A percentile compares a stretch with the other conserved stretches of the same genome.
These are phyloP conservation scores for Amaranthus palmeri DNA, from an alignment of 148 eudicot species.

Conservation along the genomic window DNA sequence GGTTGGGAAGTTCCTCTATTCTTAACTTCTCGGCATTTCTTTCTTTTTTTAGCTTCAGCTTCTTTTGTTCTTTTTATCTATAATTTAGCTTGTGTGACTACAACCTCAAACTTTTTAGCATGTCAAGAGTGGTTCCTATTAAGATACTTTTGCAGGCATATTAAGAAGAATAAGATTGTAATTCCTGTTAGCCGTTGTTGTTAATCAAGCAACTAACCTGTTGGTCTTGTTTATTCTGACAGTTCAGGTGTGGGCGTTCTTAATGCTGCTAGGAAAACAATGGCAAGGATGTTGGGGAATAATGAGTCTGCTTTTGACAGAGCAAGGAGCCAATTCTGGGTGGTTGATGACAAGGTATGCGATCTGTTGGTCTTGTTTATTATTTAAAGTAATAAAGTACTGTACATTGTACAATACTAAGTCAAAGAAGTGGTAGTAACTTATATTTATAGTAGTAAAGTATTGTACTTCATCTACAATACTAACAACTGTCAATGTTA, in stretches of 20 bases:
- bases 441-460: too few species aligned
- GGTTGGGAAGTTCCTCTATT: not conserved
- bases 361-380: too few species aligned
- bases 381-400: too few species aligned
- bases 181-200: not conserved
- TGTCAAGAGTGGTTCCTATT: not conserved
- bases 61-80: not conserved
- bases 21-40: too few species aligned
- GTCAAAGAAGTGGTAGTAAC: too few species aligned
- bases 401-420: too few species aligned
- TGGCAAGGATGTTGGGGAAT: conserved; percentile 96
- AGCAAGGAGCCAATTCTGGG: conserved; percentile 96
- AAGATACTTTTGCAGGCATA: not conserved
- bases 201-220: conserved; percentile 3
- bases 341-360: conserved; percentile 91
- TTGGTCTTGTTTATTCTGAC: conserved; percentile 20
- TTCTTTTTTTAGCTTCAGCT: not conserved
- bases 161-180: not conserved
- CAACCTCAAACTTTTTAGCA: not conserved
- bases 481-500: not conserved
- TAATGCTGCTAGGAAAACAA: conserved; percentile 95
- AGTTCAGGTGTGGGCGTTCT: conserved; percentile 99
- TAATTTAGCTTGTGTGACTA: not conserved
- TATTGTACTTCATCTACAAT: too few species aligned
- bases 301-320: conserved; percentile 81